Base-by-base conservation (phyloP, 2,329 filamentous ascomycete genomes). In the Cadophora malorum region DNA sequence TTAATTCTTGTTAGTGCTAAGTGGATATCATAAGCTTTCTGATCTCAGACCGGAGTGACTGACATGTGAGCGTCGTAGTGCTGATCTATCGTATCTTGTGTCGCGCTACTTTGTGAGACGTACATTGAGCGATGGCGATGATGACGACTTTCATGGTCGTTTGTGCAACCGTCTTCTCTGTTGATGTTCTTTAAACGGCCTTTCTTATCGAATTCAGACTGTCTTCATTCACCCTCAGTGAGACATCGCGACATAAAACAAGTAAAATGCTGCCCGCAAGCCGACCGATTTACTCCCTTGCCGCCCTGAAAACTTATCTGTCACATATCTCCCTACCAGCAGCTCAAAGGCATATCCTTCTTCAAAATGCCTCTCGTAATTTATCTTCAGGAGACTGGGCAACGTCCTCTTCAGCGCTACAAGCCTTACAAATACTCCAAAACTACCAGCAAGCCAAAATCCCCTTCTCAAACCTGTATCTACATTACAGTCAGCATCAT, bases 391-490 rank as follows among this genome's bases (percentile, higher is more conserved):
- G 19, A 23, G 63, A 65, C 49, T 69, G 55, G 60, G 38, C 28
- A 2, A 60, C 55, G 4, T 69, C 55, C 8, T 14, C 28, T 10
- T 50, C 31, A 6, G 67, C 53, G 3, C 41, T 62, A 33, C 23
- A 35, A 7, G 8, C 56, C 1, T 31, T 70, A 8, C 28, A 6
- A 14, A 45, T 21, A 9, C 58, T 69, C 16, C 65, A 69, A 16
- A 66, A 56, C 35, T 77, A 83, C 71, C 83, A 84, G 70, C 82
- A 87, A 66, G 79, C 83, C 0, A 79, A 80, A 1, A 78, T 88
- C 47, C 85, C 86, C 0, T 88, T 87, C 68, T 85, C 88, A 58
- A 88, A 88, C 71, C 78, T 88, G 10, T 78, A 80, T 4, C 76
- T 88, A 10, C 85, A 88, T 74, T 88, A 88, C 74, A 67, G 76